Evolutionary conservation across 139 green algal genomes (phyloP).

Genomic region (Gonium pectorale): DNA sequence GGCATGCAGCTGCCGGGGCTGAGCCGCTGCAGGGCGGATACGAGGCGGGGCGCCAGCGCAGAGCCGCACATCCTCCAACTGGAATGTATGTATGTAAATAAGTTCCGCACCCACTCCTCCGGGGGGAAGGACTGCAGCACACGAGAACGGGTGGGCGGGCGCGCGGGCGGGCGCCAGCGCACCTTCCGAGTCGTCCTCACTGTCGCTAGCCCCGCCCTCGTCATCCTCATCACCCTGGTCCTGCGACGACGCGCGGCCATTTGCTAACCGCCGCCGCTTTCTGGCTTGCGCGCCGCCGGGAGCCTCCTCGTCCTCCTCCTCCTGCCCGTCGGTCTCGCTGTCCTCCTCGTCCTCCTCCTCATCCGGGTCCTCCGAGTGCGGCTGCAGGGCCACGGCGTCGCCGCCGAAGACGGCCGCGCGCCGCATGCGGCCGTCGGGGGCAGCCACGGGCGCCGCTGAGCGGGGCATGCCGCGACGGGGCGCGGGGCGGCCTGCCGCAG

Average conservation of each 20-base stretch:
- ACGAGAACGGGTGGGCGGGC: too few relatives aligned
- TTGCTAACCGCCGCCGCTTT: constrained; percentile 15
- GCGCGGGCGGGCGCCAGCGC: constrained; percentile 42
- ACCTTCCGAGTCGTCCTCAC: constrained; percentile 62
- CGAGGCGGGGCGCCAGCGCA: too few relatives aligned
- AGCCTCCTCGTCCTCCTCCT: constrained; percentile 7
- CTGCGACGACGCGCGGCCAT: constrained; percentile 17
- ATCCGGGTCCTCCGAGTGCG: constrained; percentile 1
- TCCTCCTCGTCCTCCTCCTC: constrained; percentile 36
- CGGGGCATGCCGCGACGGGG: constrained; percentile 35
- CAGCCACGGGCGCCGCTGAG: constrained; percentile 10
- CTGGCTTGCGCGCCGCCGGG: neutral
- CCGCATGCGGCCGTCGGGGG: constrained; percentile 61
- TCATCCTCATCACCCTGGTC: constrained; percentile 56
- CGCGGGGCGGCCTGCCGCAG: too few relatives aligned
- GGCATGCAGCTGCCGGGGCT: too few relatives aligned
- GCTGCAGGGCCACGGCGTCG: constrained; percentile 44
- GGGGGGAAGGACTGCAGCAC: too few relatives aligned
- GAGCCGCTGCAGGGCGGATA: too few relatives aligned
- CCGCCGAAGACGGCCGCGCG: constrained; percentile 68
- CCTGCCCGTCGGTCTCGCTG: constrained; percentile 23
- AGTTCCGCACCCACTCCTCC: too few relatives aligned
- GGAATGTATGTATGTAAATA: too few relatives aligned
- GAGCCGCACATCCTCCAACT: too few relatives aligned
- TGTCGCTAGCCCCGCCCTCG: constrained; percentile 40